A percentile compares a stretch with the other conserved stretches of the same genome.
These are phyloP conservation scores for Colletotrichum tanaceti DNA, from an alignment of 2,329 filamentous ascomycete genomes.

Conservation along the genomic window DNA sequence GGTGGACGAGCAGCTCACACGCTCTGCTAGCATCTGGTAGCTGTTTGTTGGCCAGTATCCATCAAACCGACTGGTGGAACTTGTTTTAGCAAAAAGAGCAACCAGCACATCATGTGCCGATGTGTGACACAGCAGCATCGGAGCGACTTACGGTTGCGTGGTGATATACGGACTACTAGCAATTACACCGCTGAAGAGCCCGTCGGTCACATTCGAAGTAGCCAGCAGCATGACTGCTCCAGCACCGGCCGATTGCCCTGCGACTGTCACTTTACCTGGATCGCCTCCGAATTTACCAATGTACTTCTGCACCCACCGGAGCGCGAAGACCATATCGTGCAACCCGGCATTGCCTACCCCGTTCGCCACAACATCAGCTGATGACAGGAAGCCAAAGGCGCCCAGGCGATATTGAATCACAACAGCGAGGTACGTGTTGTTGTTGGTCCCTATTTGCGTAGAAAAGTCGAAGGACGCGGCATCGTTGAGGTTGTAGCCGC, in stretches of 20 bases:
- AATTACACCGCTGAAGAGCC: slow-evolving; percentile 19
- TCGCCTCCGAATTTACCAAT: slow-evolving; percentile 42
- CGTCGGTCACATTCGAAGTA: slow-evolving; percentile 6
- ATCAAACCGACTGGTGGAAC: slow-evolving; percentile 11
- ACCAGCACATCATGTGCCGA: too few relatives aligned
- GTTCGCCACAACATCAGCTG: slow-evolving; percentile 29
- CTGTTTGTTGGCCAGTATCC: slow-evolving; percentile 3
- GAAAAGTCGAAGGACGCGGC: slow-evolving; percentile 14
- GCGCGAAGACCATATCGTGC: slow-evolving; percentile 29
- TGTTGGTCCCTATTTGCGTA: slow-evolving; percentile 25
- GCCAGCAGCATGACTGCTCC: slow-evolving; percentile 16
- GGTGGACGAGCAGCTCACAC: slow-evolving; percentile 9
- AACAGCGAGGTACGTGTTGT: slow-evolving; percentile 25
- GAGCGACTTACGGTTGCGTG: slow-evolving; percentile 17
- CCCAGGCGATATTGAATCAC: slow-evolving; percentile 37
- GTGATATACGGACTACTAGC: slow-evolving; percentile 32
- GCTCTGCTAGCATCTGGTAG: slow-evolving; percentile 21
- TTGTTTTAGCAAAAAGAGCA: too few relatives aligned
- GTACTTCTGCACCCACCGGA: slow-evolving; percentile 40
- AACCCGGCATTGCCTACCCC: slow-evolving; percentile 42
- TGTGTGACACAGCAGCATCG: neutral
- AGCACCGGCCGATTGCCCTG: slow-evolving; percentile 25
- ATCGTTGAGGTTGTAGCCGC: slow-evolving; percentile 36
- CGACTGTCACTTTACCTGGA: slow-evolving; percentile 16
- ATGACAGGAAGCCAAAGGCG: slow-evolving; percentile 38